These are phyloP conservation scores for Cornus kousa DNA, from an alignment of 148 eudicot genomes.

Conservation along the genomic window DNA sequence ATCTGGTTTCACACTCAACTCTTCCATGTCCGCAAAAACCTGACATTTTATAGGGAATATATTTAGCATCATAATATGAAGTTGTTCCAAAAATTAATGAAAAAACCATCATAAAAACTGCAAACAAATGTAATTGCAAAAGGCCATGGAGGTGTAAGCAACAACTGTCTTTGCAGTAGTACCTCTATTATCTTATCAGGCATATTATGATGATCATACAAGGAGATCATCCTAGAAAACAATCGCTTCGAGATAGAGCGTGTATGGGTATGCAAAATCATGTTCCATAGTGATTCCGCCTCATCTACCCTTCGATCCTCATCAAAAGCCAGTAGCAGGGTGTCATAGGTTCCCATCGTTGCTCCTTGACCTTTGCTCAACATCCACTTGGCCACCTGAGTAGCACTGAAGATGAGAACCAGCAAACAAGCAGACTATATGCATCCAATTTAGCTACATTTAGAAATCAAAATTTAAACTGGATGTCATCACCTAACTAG, in stretches of 20 bases:
- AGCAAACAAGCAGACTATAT: background rate
- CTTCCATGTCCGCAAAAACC: conserved; percentile 98
- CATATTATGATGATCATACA: conserved; percentile 75
- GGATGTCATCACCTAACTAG: background rate
- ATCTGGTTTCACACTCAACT: conserved; percentile 84
- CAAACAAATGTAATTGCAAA: background rate
- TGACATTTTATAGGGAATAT: conserved; percentile 24
- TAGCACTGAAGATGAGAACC: conserved; percentile 9
- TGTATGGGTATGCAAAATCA: conserved; percentile 76
- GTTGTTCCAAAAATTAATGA: background rate
- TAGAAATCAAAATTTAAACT: background rate
- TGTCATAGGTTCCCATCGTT: conserved; percentile 87
- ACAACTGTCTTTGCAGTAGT: conserved; percentile 1
- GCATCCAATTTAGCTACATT: background rate
- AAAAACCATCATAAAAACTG: background rate
- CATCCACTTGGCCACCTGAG: conserved; percentile 95
- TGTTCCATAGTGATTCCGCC: conserved; percentile 89
- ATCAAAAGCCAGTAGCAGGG: conserved; percentile 73
- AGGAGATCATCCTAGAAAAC: conserved; percentile 81
- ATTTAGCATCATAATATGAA: conserved; percentile 9
- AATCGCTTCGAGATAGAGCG: conserved; percentile 75
- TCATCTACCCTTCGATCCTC: conserved; percentile 70
- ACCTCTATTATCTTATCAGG: conserved; percentile 83
- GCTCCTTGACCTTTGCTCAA: conserved; percentile 96
- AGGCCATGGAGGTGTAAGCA: background rate